Conservation (phyloP, 2,329 filamentous ascomycete species). For the Fusarium dimerum region DNA sequence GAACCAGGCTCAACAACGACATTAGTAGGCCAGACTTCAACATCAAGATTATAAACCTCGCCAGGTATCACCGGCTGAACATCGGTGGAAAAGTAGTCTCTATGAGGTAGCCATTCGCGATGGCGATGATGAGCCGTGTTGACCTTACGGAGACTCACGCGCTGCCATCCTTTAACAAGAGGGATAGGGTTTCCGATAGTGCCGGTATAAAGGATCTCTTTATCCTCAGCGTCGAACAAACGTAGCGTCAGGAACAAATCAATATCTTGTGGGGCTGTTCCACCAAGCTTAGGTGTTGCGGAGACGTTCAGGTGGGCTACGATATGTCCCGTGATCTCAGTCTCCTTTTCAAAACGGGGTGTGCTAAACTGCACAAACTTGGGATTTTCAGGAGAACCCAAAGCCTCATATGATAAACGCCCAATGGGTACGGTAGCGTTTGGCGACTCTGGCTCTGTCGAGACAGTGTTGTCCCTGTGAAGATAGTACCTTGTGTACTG, state of each 20-base stretch:
- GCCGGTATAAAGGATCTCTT: conserved; percentile 63
- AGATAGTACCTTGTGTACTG: conserved; percentile 62
- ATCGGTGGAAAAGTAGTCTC: conserved; percentile 58
- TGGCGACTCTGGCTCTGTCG: not conserved
- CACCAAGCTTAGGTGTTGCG: conserved; percentile 50
- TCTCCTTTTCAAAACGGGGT: conserved; percentile 56
- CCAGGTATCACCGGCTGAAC: conserved; percentile 52
- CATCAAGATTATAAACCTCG: conserved; percentile 58
- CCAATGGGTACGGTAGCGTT: conserved; percentile 5
- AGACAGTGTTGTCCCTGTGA: conserved; percentile 33
- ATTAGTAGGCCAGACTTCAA: conserved; percentile 65
- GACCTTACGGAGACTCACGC: conserved; percentile 55
- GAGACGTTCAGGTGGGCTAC: conserved; percentile 65
- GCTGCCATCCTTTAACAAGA: conserved; percentile 63
- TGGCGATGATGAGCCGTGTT: conserved; percentile 51
- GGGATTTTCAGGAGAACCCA: conserved; percentile 55
- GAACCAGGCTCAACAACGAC: conserved; percentile 50
- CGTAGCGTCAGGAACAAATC: conserved; percentile 64
- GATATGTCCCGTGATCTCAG: conserved; percentile 69
- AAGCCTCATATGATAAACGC: conserved; percentile 57
- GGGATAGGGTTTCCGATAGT: conserved; percentile 64
- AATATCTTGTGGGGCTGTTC: conserved; percentile 47
- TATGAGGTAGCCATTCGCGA: conserved; percentile 50
- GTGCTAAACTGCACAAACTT: conserved; percentile 59
- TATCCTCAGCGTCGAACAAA: conserved; percentile 52